Conservation (phyloP, 768 basidiomycete species). For the Leccinum disarticulatum region DNA sequence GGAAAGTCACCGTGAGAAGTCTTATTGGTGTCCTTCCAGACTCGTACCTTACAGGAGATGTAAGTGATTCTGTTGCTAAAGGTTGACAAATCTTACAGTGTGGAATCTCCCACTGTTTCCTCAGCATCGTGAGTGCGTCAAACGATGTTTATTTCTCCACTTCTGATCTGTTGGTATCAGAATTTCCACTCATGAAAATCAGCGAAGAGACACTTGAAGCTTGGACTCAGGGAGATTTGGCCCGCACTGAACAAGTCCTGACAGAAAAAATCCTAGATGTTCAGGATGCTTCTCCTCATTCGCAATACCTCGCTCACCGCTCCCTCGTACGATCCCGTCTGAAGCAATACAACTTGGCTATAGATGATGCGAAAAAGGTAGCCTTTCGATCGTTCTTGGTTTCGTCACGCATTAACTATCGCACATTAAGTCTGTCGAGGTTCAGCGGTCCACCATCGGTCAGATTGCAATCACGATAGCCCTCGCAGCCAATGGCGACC, state of each 20-base stretch:
- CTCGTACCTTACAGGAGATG: background rate
- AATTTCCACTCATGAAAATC: constrained; percentile 1
- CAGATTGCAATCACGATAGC: constrained; percentile 10
- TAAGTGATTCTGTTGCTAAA: background rate
- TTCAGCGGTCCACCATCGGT: constrained; percentile 7
- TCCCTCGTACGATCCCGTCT: background rate
- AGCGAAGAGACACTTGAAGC: background rate
- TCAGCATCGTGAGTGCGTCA: background rate
- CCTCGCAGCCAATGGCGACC: background rate
- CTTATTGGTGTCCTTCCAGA: background rate
- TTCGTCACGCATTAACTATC: background rate
- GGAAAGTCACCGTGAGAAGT: background rate
- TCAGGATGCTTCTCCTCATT: background rate
- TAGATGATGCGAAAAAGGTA: constrained; percentile 10
- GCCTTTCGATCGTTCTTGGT: rapidly evolving
- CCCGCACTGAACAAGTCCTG: background rate
- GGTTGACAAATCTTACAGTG: background rate
- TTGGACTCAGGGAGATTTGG: constrained; percentile 1
- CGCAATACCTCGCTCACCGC: background rate
- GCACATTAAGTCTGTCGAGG: constrained; percentile 2
- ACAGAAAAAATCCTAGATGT: background rate
- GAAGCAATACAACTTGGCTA: background rate
- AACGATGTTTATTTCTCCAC: rapidly evolving
- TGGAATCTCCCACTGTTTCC: too few relatives aligned
- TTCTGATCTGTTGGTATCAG: background rate